Evolutionary conservation across 2,329 filamentous ascomycete genomes (phyloP).

Genomic region (Hypomyces perniciosus): DNA sequence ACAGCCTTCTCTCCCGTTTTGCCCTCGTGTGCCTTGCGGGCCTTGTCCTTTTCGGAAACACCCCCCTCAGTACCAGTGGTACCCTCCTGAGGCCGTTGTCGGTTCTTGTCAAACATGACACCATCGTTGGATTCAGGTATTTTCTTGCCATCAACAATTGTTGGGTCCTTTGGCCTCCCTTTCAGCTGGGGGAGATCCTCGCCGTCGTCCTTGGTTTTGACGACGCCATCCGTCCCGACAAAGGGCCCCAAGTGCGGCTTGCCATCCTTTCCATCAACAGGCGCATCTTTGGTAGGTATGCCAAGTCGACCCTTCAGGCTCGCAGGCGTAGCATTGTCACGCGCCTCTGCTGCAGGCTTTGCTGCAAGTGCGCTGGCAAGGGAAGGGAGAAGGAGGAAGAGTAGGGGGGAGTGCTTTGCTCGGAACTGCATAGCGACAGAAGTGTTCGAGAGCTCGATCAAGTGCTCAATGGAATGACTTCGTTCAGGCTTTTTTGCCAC

Average conservation of each 20-base stretch:
- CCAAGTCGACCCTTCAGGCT: slow-evolving; percentile 29
- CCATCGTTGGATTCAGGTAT: slow-evolving; percentile 65
- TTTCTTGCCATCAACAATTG: slow-evolving; percentile 52
- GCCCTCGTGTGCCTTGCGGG: slow-evolving; percentile 60
- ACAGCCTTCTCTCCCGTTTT: slow-evolving; percentile 59
- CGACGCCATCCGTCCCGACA: slow-evolving; percentile 48
- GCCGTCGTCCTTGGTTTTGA: slow-evolving; percentile 27
- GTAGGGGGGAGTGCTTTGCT: slow-evolving; percentile 46
- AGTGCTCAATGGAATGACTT: too few relatives aligned
- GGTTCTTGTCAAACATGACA: slow-evolving; percentile 86
- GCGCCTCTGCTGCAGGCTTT: slow-evolving; percentile 20
- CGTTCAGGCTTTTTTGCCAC: too few relatives aligned
- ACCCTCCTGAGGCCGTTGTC: slow-evolving; percentile 70
- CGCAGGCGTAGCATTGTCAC: slow-evolving; percentile 19
- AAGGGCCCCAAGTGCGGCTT: slow-evolving; percentile 86
- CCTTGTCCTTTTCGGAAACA: slow-evolving; percentile 80
- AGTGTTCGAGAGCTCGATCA: not conserved
- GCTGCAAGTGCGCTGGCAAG: slow-evolving; percentile 42
- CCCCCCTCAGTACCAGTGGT: slow-evolving; percentile 86
- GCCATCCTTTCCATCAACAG: slow-evolving; percentile 87
- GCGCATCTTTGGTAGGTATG: slow-evolving; percentile 64
- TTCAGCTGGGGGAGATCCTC: slow-evolving; percentile 40
- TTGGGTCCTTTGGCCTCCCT: slow-evolving; percentile 46
- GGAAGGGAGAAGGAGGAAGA: slow-evolving; percentile 55
- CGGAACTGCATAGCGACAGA: slow-evolving; percentile 52